Evolutionary conservation across 2,329 filamentous ascomycete species (phyloP), one percentile per base, ranked within the genome.

Genomic region (Paraphaeosphaeria sporulosa): DNA sequence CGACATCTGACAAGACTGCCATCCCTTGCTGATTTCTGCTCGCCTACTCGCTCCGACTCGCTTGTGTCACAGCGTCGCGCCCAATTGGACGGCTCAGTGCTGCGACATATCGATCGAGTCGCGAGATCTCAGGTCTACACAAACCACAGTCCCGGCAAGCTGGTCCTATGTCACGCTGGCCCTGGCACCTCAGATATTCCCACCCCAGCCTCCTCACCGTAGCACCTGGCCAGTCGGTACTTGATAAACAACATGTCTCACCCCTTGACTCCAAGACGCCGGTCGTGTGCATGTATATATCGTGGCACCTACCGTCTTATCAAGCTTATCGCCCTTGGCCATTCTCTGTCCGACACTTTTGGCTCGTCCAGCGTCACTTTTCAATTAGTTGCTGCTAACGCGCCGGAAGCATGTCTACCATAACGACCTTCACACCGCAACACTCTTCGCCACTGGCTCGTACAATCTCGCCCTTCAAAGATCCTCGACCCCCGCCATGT

Each of bases 171-270:
- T 75, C 64, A 76, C 74, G 62, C 65, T 69, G 58, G 62, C 59
- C 66, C 68, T 64, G 58, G 66, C 58, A 57, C 59, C 59, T 65
- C 52, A 70, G 69, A 65, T 65, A 59, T 63, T 64, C 62, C 38
- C 60, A 62, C 63, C 59, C 62, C 69, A 69, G 65, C 71, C 67
- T 70, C 66, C 66, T 63, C 62, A 23, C 40, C 27, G 51, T 51
- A 36, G 43, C 43, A 34, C 32, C 19, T 32, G 27, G 40, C 53
- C 43, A 58, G 32, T 46, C 57, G 55, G 55, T 64, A 66, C 63
- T 66, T 69, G 62, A 71, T 75, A 72, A 75, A 71, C 68, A 71
- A 70, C 64, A 63, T 73, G 71, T 75, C 69, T 73, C 68, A 73
- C 70, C 70, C 69, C 70, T 72, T 63, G 60, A 59, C 42, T 64